These are phyloP conservation scores for Fistulinella prunicolor DNA, from an alignment of 768 basidiomycete genomes.

Conservation along the genomic window DNA sequence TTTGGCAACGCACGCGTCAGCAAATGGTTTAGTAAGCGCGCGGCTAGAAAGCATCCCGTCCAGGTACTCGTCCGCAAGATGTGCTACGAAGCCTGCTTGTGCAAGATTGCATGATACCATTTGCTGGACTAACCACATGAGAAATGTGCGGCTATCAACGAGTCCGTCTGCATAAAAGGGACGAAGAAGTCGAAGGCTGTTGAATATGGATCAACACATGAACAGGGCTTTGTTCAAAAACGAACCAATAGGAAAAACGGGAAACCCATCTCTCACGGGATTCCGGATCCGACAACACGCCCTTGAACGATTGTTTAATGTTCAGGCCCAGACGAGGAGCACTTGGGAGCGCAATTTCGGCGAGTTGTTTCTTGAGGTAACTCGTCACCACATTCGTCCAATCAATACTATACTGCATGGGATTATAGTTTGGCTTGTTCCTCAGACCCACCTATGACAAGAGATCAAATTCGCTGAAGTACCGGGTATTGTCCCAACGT, in stretches of 20 bases:
- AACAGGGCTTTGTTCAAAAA: background rate
- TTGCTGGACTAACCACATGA: constrained; percentile 77
- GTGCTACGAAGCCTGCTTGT: constrained; percentile 72
- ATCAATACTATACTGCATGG: constrained; percentile 79
- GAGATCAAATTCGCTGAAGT: background rate
- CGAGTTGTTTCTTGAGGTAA: constrained; percentile 80
- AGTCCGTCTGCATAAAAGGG: constrained; percentile 79
- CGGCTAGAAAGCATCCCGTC: constrained; percentile 64
- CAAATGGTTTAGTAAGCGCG: constrained; percentile 66
- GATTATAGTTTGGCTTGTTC: constrained; percentile 78
- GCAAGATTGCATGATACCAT: constrained; percentile 77
- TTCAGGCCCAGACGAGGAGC: constrained; percentile 73
- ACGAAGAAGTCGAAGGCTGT: constrained; percentile 66
- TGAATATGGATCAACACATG: constrained; percentile 2
- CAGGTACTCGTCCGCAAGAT: constrained; percentile 78
- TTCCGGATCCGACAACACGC: constrained; percentile 69
- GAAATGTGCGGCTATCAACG: constrained; percentile 74
- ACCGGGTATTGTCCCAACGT: constrained; percentile 4
- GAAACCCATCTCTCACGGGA: constrained; percentile 73
- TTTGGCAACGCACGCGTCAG: constrained; percentile 67
- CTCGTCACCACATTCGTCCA: constrained; percentile 81
- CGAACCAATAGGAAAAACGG: constrained; percentile 75
- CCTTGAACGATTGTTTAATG: constrained; percentile 83
- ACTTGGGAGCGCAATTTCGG: constrained; percentile 75
- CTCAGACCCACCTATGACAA: constrained; percentile 60